These are phyloP conservation scores for Alternaria angustiovoidea DNA, from an alignment of 2,329 filamentous ascomycete genomes.

Conservation along the genomic window DNA sequence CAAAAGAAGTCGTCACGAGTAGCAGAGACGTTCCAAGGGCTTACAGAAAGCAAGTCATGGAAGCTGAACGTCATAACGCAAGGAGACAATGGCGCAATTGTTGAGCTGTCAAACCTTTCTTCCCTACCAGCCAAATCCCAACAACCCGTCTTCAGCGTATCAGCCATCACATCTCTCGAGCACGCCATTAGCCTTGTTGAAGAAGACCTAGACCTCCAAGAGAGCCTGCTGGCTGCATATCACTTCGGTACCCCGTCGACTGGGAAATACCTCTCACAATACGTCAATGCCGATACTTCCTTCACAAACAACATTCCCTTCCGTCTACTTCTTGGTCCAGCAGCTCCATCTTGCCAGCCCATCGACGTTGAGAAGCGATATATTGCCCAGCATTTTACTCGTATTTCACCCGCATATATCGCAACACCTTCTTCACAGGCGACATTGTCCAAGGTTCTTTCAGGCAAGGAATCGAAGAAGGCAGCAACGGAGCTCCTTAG, in stretches of 20 bases:
- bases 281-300: constrained; percentile 59
- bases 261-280: constrained; percentile 68
- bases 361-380: constrained; percentile 31
- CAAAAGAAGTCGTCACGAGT: constrained; percentile 21
- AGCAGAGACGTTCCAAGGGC: constrained; percentile 10
- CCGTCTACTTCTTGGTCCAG: constrained; percentile 58
- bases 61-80: constrained; percentile 31
- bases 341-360: constrained; percentile 26
- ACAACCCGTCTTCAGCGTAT: constrained; percentile 57
- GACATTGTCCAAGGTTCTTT: constrained; percentile 28
- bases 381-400: constrained; percentile 29
- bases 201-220: constrained; percentile 38
- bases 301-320: constrained; percentile 67
- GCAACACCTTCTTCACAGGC: constrained; percentile 16
- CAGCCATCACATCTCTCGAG: constrained; percentile 60
- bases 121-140: constrained; percentile 49
- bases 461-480: constrained; percentile 19
- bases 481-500: constrained; percentile 22
- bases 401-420: constrained; percentile 29
- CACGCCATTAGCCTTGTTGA: constrained; percentile 61
- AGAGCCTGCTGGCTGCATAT: constrained; percentile 57
- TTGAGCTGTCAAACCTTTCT: constrained; percentile 38
- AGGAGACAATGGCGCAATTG: constrained; percentile 33
- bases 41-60: constrained; percentile 32
- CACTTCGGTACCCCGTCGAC: constrained; percentile 60